Percentiles rank a stretch among this genome's conserved stretches.
These are phyloP conservation scores for Scedosporium aurantiacum DNA, from an alignment of 2,329 filamentous ascomycete species.

Conservation along the genomic window DNA sequence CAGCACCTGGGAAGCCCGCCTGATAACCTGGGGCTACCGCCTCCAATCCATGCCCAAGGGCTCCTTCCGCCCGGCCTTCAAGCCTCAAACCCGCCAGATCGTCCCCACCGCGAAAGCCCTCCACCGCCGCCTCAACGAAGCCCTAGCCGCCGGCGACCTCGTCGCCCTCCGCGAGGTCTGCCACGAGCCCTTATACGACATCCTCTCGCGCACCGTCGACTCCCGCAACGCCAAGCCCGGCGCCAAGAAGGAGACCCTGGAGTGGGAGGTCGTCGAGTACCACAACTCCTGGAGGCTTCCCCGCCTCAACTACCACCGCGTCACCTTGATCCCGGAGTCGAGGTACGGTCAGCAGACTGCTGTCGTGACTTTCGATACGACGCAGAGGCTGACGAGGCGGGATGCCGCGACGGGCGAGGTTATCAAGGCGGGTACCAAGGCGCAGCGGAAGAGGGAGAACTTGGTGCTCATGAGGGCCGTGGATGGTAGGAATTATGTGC, in stretches of 20 bases:
- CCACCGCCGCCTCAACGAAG: constrained; percentile 50
- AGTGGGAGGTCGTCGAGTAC: constrained; percentile 46
- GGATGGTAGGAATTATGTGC: constrained; percentile 28
- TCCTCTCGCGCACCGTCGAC: constrained; percentile 42
- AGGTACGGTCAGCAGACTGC: constrained; percentile 32
- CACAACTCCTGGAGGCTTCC: constrained; percentile 29
- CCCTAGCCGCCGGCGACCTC: constrained; percentile 48
- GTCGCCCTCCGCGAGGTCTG: constrained; percentile 41
- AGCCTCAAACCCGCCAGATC: constrained; percentile 28
- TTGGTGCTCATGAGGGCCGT: constrained; percentile 45
- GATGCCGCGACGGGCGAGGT: constrained; percentile 23
- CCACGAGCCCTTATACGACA: constrained; percentile 36
- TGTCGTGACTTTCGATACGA: constrained; percentile 48
- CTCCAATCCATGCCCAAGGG: constrained; percentile 33
- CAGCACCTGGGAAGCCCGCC: constrained; percentile 23
- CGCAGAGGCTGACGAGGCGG: constrained; percentile 39
- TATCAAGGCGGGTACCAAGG: constrained; percentile 35
- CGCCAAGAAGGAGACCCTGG: constrained; percentile 25
- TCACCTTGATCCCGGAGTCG: constrained; percentile 24
- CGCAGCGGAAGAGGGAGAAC: constrained; percentile 50
- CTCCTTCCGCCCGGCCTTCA: constrained; percentile 30
- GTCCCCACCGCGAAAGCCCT: constrained; percentile 44
- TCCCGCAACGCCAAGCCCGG: constrained; percentile 26
- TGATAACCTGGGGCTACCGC: constrained; percentile 24
- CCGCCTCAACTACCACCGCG: constrained; percentile 43